Evolutionary conservation across 2,329 filamentous ascomycete species (phyloP).

Genomic region (Cadophora luteo-olivacea): DNA sequence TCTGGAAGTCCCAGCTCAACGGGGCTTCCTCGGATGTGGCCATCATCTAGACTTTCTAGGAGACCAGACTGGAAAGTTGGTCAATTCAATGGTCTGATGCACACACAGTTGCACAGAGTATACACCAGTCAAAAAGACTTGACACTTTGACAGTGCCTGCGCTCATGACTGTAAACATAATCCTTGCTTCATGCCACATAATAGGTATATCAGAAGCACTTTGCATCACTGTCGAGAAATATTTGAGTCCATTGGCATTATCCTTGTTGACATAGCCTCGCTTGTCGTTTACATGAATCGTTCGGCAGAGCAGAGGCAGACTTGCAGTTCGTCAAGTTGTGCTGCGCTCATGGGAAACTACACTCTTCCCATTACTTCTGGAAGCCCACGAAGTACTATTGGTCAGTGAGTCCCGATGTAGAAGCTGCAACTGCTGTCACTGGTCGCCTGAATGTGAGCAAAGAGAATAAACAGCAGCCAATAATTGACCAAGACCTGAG

Average conservation of each 20-base stretch:
- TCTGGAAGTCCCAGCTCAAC: neutral
- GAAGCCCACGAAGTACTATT: neutral
- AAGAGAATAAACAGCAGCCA: no score
- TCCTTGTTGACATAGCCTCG: constrained; percentile 14
- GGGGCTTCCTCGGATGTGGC: neutral
- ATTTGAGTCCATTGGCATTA: neutral
- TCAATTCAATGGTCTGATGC: neutral
- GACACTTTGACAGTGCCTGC: neutral
- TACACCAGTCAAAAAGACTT: neutral
- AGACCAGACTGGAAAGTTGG: neutral
- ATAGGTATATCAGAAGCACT: neutral
- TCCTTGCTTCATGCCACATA: neutral
- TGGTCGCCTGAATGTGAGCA: no score
- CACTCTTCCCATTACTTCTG: no score
- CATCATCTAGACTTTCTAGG: neutral
- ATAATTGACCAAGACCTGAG: no score
- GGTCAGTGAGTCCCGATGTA: no score
- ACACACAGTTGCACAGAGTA: neutral
- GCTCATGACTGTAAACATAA: neutral
- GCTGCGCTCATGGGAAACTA: no score
- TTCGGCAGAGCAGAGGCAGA: neutral
- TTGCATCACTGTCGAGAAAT: neutral
- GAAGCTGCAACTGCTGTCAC: no score
- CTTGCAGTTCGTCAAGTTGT: neutral
- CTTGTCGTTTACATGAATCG: neutral